Base-by-base conservation (phyloP, 148 eudicot species). In the Limonium bicolor region DNA sequence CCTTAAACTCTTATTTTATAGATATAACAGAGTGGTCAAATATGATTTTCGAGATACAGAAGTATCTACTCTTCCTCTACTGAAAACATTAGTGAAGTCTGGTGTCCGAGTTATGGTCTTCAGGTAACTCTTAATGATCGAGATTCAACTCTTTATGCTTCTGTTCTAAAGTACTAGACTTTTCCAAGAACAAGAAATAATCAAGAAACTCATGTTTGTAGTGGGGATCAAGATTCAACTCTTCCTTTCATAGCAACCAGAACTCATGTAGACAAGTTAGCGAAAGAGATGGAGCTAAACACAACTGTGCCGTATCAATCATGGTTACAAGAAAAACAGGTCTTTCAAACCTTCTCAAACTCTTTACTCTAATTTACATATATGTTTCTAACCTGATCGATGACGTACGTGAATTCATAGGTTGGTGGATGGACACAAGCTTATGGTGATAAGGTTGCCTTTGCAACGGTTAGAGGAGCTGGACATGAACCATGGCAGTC, bases 391-490 rank as follows among this genome's bases (percentile, higher is more conserved):
- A 14, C 60, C n/a, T n/a, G n/a, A n/a, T n/a, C n/a, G n/a, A n/a
- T n/a, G n/a, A n/a, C n/a, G n/a, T n/a, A n/a, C n/a, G n/a, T n/a
- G n/a, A n/a, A n/a, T n/a, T n/a, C n/a, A n/a, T n/a, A 66, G 73
- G 73, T 63, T 20, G 73, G 73, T 3, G 73, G 73, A 17, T 68
- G 73, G 73, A 63, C 69, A 50, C 61, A 59, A 54, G 60, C 44
- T 26, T 63, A 58, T 20, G 65, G 52, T 23, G 28, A 54, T 19
- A 44, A 54, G n/a, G 47, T 68, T 12, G 54, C 65, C 2, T 68
- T 58, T 46, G 73, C 69, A 12, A 68, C 73, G 7, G 31, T 68
- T n/a, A 63, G 73, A 63, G 73, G 73, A 36, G 73, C 68, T 16
- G 59, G 68, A 4, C 73, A 68, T 20, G 69, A 68, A 40, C 54